Conservation (phyloP, 306 rosid species). For the Quercus agrifolia region DNA sequence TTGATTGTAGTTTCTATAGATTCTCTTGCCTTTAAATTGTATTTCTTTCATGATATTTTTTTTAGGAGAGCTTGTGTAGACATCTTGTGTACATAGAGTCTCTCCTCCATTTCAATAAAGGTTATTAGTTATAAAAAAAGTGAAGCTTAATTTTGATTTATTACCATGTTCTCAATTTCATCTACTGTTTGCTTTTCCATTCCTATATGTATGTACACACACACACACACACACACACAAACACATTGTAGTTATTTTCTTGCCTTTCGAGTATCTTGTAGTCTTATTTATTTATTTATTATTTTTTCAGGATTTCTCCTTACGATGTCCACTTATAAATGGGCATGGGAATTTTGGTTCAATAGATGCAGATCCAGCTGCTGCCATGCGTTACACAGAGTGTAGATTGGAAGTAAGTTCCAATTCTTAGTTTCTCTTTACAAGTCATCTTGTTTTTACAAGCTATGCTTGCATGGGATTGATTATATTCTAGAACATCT, state of each 20-base stretch:
- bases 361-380: slow-evolving; percentile 95
- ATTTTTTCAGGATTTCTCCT: slow-evolving; percentile 73
- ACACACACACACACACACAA: too few relatives aligned
- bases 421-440: slow-evolving; percentile 2
- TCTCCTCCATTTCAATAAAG: too few relatives aligned
- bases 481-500: background rate
- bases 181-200: background rate
- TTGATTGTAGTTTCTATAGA: too few relatives aligned
- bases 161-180: background rate
- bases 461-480: background rate
- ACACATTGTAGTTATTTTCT: background rate
- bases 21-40: too few relatives aligned
- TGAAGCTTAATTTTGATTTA: background rate
- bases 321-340: slow-evolving; percentile 77
- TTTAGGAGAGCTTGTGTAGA: too few relatives aligned
- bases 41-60: too few relatives aligned
- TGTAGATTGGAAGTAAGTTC: slow-evolving; percentile 83
- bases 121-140: too few relatives aligned
- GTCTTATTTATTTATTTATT: background rate
- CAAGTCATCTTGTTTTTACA: background rate
- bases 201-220: background rate
- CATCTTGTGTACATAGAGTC: too few relatives aligned
- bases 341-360: slow-evolving; percentile 99
- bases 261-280: background rate
- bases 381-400: slow-evolving; percentile 99